Evolutionary conservation across 2,329 filamentous ascomycete genomes (phyloP), one percentile per base, ranked within the genome.

Genomic region (Penicillium oxalicum): DNA sequence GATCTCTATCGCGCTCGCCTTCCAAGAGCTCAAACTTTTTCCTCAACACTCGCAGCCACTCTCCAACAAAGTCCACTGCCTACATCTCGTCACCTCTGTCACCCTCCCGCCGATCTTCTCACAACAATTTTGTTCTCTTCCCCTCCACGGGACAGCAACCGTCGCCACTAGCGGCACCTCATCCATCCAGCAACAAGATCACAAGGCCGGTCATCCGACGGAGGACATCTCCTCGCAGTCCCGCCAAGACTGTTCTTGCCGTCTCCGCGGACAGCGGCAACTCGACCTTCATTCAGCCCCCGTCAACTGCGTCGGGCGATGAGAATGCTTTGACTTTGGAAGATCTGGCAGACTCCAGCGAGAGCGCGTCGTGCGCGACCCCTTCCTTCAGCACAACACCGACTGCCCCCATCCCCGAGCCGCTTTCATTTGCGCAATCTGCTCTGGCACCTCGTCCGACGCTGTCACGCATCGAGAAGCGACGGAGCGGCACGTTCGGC

Each of bases 1-100:
- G 89, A 59, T 95, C 91, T 26, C 77, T 96, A 55, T 96, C 91
- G 49, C 82, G 90, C 61, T 96, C 91, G n/a, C 91, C 91, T 9
- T 95, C 91, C 29, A 95, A 93, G 68, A 76, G 75, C 38, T 78
- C 78, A 49, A 77, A 80, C 60, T 91, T 93, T 67, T 78, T 94
- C 45, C 74, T 81, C 9, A 62, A 69, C 24, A 71, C 75, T 26
- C 71, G 75, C 51, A 71, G 73, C 12, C 69, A 72, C 42, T 71
- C 77, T 51, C 68, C 75, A 32, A 80, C 82, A 40, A 77, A 76
- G 57, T 71, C 65, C 45, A 59, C 73, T 13, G 3, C 43, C 51
- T 72, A 72, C 57, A 65, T 73, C 41, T 68, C 73, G 41, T 80
- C 79, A 40, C 76, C 78, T 33, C 71, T 82, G 38, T 83, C 83